Conservation (phyloP, 768 basidiomycete species). For the Collybia nuda region DNA sequence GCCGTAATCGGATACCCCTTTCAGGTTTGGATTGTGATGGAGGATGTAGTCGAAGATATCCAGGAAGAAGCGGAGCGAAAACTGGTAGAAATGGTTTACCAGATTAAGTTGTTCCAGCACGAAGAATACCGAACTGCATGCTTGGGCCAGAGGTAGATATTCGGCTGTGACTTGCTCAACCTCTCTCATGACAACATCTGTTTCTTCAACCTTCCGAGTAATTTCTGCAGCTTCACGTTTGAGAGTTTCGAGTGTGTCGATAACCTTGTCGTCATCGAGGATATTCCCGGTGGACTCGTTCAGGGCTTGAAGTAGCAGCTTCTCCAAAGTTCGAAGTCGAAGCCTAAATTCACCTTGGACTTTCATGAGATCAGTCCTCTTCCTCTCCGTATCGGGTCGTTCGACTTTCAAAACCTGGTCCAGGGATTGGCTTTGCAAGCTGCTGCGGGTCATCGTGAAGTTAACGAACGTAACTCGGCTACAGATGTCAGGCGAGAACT, state of each 20-base stretch:
- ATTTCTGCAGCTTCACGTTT: constrained; percentile 97
- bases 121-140: constrained; percentile 96
- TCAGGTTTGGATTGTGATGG: constrained; percentile 88
- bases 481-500: constrained; percentile 98
- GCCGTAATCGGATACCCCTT: constrained; percentile 69
- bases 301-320: constrained; percentile 87
- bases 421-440: constrained; percentile 96
- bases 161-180: constrained; percentile 95
- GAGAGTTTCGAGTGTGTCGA: constrained; percentile 91
- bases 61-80: constrained; percentile 96
- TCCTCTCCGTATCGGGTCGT: constrained; percentile 93
- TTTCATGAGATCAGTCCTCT: constrained; percentile 95
- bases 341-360: constrained; percentile 97
- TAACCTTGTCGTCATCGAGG: constrained; percentile 98
- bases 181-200: constrained; percentile 93
- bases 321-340: constrained; percentile 89
- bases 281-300: constrained; percentile 98
- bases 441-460: constrained; percentile 98
- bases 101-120: constrained; percentile 92
- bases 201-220: constrained; percentile 93
- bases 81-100: constrained; percentile 98
- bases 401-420: constrained; percentile 97
- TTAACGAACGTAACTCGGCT: constrained; percentile 95
- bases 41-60: constrained; percentile 97
- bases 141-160: constrained; percentile 92